Evolutionary conservation across 2,329 filamentous ascomycete species (phyloP).

Genomic region (Bipolaris zeicola): DNA sequence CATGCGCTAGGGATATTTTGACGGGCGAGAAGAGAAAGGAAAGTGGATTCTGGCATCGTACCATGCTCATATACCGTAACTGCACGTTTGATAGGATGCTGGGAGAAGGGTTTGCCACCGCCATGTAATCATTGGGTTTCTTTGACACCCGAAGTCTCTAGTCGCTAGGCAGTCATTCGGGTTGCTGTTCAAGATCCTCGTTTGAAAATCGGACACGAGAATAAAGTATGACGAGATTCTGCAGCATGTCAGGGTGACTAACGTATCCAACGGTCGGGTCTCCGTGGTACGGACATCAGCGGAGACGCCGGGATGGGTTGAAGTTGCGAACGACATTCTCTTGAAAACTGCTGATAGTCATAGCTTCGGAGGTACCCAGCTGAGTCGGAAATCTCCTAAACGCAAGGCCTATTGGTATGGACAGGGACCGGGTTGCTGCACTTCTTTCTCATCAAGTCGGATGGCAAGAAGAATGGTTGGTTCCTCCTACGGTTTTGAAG

Average conservation of each 20-base stretch:
- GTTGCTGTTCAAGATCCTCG: background rate
- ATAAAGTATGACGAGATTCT: conserved; percentile 25
- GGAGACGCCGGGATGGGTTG: background rate
- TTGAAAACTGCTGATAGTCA: background rate
- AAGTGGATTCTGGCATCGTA: background rate
- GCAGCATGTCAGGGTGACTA: conserved; percentile 14
- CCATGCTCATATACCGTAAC: background rate
- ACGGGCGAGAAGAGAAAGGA: background rate
- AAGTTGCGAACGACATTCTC: background rate
- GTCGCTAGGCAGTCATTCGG: background rate
- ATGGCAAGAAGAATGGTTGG: background rate
- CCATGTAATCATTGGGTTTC: background rate
- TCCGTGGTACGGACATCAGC: conserved; percentile 1
- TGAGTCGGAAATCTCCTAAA: background rate
- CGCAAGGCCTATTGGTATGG: background rate
- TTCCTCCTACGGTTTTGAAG: background rate
- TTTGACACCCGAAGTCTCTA: background rate
- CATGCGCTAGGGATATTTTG: background rate
- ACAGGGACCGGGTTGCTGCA: background rate
- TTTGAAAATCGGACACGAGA: conserved; percentile 12
- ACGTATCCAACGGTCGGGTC: conserved; percentile 4
- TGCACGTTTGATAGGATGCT: background rate
- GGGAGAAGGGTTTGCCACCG: background rate
- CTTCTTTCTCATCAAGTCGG: background rate
- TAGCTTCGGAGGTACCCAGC: background rate